Evolutionary conservation across 768 basidiomycete genomes (phyloP), one percentile per base, ranked within the genome.

Genomic region (Pisolithus sp.): DNA sequence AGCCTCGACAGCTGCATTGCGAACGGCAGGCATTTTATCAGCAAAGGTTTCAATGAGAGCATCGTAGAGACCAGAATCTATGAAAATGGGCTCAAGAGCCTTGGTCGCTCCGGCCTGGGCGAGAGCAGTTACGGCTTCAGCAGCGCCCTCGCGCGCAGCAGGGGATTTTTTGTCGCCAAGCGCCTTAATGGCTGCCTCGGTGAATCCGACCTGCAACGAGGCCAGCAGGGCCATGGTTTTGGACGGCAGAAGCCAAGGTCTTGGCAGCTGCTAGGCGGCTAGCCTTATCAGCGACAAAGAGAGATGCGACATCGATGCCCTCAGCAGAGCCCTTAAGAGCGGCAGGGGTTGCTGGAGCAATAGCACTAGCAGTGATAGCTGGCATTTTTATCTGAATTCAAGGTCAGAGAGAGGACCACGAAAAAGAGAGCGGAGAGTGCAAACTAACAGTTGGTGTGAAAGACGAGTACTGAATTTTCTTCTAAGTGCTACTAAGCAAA

Each of bases 91-190:
- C 71, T 95, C 93, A 57, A 99, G 82, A 44, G 89, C 83, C 62
- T 80, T 85, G 59, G 83, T 73, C 44, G 85, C 86, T 59, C 86
- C 89, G 53, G 81, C 75, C 65, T 79, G 77, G 58, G 81, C 76
- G 60, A 96, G 73, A 40, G 77, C 73, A 48, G 73, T 68, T 64
- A 96, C 72, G 66, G 86, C 81, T 66, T 76, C 72, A 48, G 86
- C 86, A 49, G 92, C 93, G 60, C 85, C 90, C 72, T 97, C 90
- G 67, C 94, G 92, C 57, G 87, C 81, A 56, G 85, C 87, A 48
- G 92, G 85, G 17, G 87, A 89, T 77, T 94, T 96, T 82, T 97
- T 98, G 83, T 96, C 92, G 71, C 76, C 77, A 57, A 96, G 83
- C 49, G 91, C 93, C 77, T 87, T 89, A 70, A 90, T 62, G 57